Evolutionary conservation across 352 stramenopile species (phyloP).

Genomic region (Phytophthora cryptogea): DNA sequence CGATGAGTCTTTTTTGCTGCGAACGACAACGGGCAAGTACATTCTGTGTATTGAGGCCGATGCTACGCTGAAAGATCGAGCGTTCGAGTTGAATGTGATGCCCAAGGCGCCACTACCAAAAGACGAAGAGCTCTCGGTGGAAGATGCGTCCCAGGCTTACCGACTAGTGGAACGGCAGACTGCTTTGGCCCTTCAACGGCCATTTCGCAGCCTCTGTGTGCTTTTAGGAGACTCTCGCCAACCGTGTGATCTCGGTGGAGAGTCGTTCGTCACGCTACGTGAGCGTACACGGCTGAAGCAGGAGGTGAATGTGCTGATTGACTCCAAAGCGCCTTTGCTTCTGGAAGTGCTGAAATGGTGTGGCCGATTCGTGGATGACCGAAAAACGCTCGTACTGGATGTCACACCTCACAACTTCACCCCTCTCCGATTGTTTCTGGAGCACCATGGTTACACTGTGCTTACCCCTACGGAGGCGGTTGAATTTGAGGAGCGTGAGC

Average conservation of each 20-base stretch:
- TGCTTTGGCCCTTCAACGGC: conserved; percentile 42
- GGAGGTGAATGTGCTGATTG: conserved; percentile 73
- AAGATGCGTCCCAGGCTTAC: conserved; percentile 68
- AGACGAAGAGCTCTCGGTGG: conserved; percentile 52
- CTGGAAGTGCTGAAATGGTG: conserved; percentile 67
- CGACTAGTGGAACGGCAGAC: conserved; percentile 59
- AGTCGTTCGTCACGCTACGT: conserved; percentile 50
- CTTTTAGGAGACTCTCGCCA: conserved; percentile 61
- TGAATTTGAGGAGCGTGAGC: conserved; percentile 33
- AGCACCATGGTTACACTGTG: conserved; percentile 53
- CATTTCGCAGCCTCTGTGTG: conserved; percentile 62
- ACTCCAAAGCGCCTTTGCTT: conserved; percentile 59
- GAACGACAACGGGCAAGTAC: conserved; percentile 66
- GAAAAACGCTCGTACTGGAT: conserved; percentile 62
- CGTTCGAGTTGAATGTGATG: conserved; percentile 44
- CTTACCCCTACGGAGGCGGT: conserved; percentile 48
- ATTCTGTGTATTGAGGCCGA: conserved; percentile 72
- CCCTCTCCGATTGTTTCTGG: conserved; percentile 44
- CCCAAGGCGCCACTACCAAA: conserved; percentile 26
- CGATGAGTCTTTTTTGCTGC: conserved; percentile 58
- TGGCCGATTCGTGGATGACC: conserved; percentile 47
- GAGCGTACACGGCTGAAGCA: conserved; percentile 59
- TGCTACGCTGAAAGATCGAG: conserved; percentile 53
- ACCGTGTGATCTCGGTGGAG: conserved; percentile 54
- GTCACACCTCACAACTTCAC: conserved; percentile 60